Evolutionary conservation across 306 rosid species (phyloP), one percentile per base, ranked within the genome.

Genomic region (Castanea mollissima): DNA sequence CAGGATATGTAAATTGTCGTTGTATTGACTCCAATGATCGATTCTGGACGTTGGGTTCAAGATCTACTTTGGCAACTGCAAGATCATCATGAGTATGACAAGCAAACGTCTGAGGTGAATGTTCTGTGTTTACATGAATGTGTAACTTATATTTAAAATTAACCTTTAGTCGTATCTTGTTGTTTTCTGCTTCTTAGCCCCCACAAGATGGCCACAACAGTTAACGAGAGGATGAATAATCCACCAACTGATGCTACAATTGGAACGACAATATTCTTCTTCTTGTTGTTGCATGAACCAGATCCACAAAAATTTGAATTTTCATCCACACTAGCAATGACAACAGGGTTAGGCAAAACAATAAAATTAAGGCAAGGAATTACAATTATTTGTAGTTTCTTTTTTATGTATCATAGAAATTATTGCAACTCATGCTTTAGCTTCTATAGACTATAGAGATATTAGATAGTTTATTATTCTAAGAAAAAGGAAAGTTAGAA

Each of bases 231-330:
- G 54, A 86, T 46, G 32, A 82, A 13, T 64, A 81, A 9, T 73
- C 88, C 96, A 65, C 85, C 80, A 75, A 83, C 55, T 64, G 87
- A 59, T 69, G 92, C 90, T 76, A 65, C 79, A 23, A 86, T 15
- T 2, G 84, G 87, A 81, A 80, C 5, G 11, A 83, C 72, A 15
- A 80, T 6, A 71, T 75, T 84, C 0, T 34, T 73, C 18, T 80
- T 46, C 15, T 46, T 70, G 44, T 60, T 78, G 55, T 58, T 59
- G 76, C 90, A 84, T 25, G 85, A 20, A 57, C 65, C 56, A 4
- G 70, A 34, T 69, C 6, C 71, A 81, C 86, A 84, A 67, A 86
- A 87, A 71, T 55, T 15, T 75, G 86, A 83, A 81, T 89, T 89
- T 74, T 73, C 38, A 46, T 72, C 87, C 73, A 57, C 32, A 3